Percentiles rank a stretch among this genome's conserved stretches.
Evolutionary conservation across 148 eudicot species (phyloP).

Genomic region (Agrostemma githago): DNA sequence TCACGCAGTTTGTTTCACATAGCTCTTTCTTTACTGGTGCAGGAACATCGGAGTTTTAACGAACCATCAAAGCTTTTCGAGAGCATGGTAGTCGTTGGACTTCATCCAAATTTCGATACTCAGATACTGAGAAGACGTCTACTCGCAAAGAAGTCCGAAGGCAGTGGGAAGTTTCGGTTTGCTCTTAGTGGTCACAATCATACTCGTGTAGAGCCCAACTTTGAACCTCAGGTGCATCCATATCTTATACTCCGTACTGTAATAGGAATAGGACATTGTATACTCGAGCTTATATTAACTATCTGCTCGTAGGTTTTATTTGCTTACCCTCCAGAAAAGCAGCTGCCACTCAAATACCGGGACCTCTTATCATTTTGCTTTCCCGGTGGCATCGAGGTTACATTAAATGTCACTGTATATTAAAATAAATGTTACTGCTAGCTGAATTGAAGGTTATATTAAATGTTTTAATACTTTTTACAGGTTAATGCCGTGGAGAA

Average conservation of each 20-base stretch:
- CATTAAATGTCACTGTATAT: background rate
- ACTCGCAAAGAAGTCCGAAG: conserved; percentile 66
- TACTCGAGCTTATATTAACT: conserved; percentile 15
- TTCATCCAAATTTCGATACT: conserved; percentile 80
- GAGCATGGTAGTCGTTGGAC: conserved; percentile 96
- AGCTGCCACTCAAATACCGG: conserved; percentile 71
- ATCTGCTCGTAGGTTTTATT: conserved; percentile 68
- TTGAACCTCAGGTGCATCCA: conserved; percentile 83
- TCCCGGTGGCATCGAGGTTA: conserved; percentile 95
- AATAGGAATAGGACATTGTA: conserved; percentile 8
- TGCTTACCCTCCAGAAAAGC: conserved; percentile 92
- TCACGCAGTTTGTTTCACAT: background rate
- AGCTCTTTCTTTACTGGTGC: conserved; percentile 18
- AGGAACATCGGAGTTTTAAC: conserved; percentile 73
- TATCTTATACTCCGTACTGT: background rate
- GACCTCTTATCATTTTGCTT: conserved; percentile 97
- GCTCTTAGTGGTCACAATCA: conserved; percentile 65
- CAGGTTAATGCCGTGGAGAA: conserved; percentile 92
- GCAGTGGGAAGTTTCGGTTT: conserved; percentile 67
- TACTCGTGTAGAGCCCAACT: conserved; percentile 68
- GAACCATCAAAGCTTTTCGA: conserved; percentile 89
- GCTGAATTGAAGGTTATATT: background rate
- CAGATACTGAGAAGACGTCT: conserved; percentile 61
- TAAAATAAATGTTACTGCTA: background rate
- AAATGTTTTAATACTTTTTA: conserved; percentile 24